Conservation (phyloP, 202 grass and related monocot genomes). For the Tripidium arundinaceum region DNA sequence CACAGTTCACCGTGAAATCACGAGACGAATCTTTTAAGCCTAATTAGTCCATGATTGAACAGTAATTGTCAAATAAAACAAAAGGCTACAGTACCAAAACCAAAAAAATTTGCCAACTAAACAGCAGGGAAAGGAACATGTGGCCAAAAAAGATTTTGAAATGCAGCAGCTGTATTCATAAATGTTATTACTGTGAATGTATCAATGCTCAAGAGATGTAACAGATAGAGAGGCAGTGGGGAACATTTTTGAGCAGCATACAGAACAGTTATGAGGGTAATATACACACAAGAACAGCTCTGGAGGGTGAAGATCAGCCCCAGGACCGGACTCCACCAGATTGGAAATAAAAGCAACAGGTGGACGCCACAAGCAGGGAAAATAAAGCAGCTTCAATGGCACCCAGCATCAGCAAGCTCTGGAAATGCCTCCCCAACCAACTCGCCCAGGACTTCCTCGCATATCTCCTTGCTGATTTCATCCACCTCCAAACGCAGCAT, state of each 20-base stretch:
- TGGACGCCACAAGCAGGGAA: constrained; percentile 43
- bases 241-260: constrained; percentile 22
- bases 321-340: constrained; percentile 39
- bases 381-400: constrained; percentile 37
- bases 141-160: background rate
- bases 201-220: constrained; percentile 23
- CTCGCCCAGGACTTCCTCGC: constrained; percentile 47
- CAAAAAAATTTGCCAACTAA: too few relatives aligned
- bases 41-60: too few relatives aligned
- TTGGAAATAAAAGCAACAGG: constrained; percentile 47
- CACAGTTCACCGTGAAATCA: too few relatives aligned
- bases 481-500: constrained; percentile 56
- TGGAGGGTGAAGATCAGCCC: constrained; percentile 19
- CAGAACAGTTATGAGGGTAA: constrained; percentile 28
- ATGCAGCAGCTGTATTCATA: constrained; percentile 38
- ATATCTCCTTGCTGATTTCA: constrained; percentile 77
- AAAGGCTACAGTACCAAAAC: too few relatives aligned
- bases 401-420: constrained; percentile 28
- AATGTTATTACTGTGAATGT: constrained; percentile 34
- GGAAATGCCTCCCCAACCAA: constrained; percentile 67
- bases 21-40: too few relatives aligned
- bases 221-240: constrained; percentile 2
- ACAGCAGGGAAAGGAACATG: background rate
- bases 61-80: too few relatives aligned
- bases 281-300: constrained; percentile 31